Conservation (phyloP, 257 asterid genomes). For the Jacaranda copaia region DNA sequence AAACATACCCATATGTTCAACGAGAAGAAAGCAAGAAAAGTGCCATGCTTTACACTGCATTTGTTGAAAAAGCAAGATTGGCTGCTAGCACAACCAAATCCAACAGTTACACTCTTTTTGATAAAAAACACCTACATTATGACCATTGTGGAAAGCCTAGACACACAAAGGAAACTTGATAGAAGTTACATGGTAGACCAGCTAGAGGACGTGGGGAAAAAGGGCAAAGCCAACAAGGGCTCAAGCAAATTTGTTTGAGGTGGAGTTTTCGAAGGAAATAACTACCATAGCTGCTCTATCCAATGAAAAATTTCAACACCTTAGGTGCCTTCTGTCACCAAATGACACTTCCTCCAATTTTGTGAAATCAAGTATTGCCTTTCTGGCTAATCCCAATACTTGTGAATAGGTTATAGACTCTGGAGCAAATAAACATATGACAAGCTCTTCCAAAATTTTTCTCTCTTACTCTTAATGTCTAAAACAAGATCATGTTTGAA, state of each 20-base stretch:
- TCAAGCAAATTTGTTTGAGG: not conserved
- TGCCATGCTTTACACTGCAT: too few relatives aligned
- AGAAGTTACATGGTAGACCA: not conserved
- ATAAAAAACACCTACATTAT: not conserved
- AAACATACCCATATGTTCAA: too few relatives aligned
- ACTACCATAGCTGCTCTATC: not conserved
- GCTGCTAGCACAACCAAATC: not conserved
- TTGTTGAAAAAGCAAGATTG: too few relatives aligned
- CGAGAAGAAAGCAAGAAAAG: too few relatives aligned
- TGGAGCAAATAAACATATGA: not conserved
- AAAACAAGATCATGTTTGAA: not conserved
- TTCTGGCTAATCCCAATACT: not conserved
- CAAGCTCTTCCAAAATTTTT: not conserved
- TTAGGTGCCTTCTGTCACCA: not conserved
- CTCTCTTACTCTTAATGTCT: not conserved
- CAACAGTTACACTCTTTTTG: too few relatives aligned
- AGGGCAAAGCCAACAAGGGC: too few relatives aligned
- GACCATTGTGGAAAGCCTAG: not conserved
- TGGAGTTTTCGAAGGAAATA: not conserved
- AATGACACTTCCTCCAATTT: not conserved
- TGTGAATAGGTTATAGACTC: not conserved
- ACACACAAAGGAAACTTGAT: not conserved
- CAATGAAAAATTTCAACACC: not conserved
- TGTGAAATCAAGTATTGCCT: not conserved
- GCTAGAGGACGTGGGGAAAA: not conserved